A percentile compares a stretch with the other conserved stretches of the same genome.
phyloP scores from a whole-genome alignment of 202 grass and related monocot species.

The Hordeum pubiflorum region DNA sequence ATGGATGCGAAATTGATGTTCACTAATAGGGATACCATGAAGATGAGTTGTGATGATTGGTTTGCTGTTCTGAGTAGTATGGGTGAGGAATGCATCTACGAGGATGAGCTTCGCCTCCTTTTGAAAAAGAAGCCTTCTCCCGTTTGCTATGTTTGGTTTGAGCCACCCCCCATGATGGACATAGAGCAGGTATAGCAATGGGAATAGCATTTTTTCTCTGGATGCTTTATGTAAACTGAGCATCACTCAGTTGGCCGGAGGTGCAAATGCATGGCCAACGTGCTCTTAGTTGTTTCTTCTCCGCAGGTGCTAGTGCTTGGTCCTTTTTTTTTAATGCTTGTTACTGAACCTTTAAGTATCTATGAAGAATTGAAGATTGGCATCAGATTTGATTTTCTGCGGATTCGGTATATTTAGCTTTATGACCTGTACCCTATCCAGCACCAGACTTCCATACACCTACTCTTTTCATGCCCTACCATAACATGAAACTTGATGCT shows the following conservation, averaged over 20 bases:
- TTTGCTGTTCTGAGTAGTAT: conserved; percentile 30
- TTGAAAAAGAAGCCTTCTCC: conserved; percentile 18
- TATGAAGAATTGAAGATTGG: not conserved
- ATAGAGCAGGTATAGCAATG: conserved; percentile 20
- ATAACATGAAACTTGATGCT: not conserved
- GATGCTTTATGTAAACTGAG: not conserved
- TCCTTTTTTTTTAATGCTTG: too few species aligned
- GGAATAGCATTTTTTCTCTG: not conserved
- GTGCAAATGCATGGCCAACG: too few species aligned
- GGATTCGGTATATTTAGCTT: not conserved
- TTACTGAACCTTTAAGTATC: not conserved
- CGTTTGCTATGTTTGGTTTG: conserved; percentile 38
- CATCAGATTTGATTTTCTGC: not conserved
- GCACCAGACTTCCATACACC: not conserved
- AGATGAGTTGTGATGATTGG: not conserved
- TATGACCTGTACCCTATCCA: not conserved
- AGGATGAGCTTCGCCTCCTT: conserved; percentile 7
- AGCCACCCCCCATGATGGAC: conserved; percentile 32
- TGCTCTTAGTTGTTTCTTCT: too few species aligned
- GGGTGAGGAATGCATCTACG: conserved; percentile 33
- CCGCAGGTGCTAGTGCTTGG: too few species aligned
- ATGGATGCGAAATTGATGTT: not conserved
- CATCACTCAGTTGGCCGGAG: too few species aligned
- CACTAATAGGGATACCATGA: not conserved
- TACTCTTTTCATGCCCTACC: too few species aligned